These are phyloP conservation scores for Coelastrella sp. DNA, from an alignment of 139 green algal genomes.

Conservation along the genomic window DNA sequence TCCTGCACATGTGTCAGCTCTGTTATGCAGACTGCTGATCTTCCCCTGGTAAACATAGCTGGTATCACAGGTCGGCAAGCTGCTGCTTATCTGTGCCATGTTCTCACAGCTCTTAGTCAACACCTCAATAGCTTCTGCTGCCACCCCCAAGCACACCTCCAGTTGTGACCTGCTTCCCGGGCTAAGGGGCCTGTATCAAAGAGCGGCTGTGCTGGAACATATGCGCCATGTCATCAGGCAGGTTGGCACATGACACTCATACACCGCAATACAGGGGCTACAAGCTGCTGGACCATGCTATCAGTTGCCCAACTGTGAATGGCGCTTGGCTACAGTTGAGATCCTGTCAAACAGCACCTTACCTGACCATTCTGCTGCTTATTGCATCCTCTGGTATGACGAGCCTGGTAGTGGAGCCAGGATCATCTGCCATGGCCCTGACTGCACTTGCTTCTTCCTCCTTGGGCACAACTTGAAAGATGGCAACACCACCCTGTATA, in stretches of 20 bases:
- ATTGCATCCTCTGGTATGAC: constrained; percentile 39
- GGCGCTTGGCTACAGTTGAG: too few species aligned
- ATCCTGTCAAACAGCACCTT: background rate
- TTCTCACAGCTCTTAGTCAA: constrained; percentile 5
- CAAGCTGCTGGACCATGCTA: background rate
- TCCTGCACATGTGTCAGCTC: constrained; percentile 53
- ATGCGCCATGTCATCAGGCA: background rate
- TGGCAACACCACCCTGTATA: constrained; percentile 27
- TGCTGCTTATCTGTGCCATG: constrained; percentile 22
- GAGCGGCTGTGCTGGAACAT: background rate
- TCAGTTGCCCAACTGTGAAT: too few species aligned
- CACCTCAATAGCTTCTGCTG: constrained; percentile 8
- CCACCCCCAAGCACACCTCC: constrained; percentile 10
- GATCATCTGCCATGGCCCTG: constrained; percentile 8
- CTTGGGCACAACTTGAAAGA: constrained; percentile 21
- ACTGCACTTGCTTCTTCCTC: background rate
- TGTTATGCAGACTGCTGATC: constrained; percentile 65
- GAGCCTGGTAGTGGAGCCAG: constrained; percentile 29
- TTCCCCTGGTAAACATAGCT: constrained; percentile 53
- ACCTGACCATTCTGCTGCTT: constrained; percentile 42
- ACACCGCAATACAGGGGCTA: background rate
- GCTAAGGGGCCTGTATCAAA: constrained; percentile 13
- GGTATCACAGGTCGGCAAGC: constrained; percentile 7
- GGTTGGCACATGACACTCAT: background rate
- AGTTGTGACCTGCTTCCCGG: background rate